Conservation (phyloP, 2,329 filamentous ascomycete species). For the Alternaria brassicicola region DNA sequence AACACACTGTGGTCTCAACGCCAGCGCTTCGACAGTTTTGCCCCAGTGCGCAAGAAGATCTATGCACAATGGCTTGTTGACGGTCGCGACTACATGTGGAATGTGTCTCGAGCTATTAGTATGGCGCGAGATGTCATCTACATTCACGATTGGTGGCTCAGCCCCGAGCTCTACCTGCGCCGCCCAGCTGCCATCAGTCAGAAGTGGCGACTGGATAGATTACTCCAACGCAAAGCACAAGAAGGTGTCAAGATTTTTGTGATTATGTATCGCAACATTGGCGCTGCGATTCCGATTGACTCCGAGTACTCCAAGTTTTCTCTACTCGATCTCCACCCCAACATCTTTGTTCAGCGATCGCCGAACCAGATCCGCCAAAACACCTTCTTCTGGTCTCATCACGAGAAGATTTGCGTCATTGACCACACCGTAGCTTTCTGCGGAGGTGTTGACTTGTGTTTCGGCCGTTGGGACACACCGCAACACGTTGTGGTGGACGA, state of each 20-base stretch:
- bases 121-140: conserved; percentile 98
- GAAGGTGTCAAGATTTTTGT: conserved; percentile 98
- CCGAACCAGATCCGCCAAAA: conserved; percentile 99
- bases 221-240: conserved; percentile 89
- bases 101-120: conserved; percentile 92
- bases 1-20: conserved; percentile 81
- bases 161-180: conserved; percentile 93
- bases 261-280: conserved; percentile 97
- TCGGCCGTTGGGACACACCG: conserved; percentile 95
- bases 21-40: conserved; percentile 92
- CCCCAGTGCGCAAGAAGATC: conserved; percentile 82
- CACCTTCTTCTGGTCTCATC: conserved; percentile 98
- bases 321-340: conserved; percentile 90
- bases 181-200: conserved; percentile 94
- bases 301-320: conserved; percentile 98
- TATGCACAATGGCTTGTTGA: conserved; percentile 98
- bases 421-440: conserved; percentile 96
- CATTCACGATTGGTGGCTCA: conserved; percentile 99
- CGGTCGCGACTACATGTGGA: conserved; percentile 99
- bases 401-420: conserved; percentile 96
- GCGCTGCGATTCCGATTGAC: conserved; percentile 95
- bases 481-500: conserved; percentile 91
- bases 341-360: conserved; percentile 93
- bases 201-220: conserved; percentile 92
- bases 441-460: conserved; percentile 94